These are phyloP conservation scores for Plectosphaerella plurivora DNA, from an alignment of 2,329 filamentous ascomycete genomes.

Conservation along the genomic window DNA sequence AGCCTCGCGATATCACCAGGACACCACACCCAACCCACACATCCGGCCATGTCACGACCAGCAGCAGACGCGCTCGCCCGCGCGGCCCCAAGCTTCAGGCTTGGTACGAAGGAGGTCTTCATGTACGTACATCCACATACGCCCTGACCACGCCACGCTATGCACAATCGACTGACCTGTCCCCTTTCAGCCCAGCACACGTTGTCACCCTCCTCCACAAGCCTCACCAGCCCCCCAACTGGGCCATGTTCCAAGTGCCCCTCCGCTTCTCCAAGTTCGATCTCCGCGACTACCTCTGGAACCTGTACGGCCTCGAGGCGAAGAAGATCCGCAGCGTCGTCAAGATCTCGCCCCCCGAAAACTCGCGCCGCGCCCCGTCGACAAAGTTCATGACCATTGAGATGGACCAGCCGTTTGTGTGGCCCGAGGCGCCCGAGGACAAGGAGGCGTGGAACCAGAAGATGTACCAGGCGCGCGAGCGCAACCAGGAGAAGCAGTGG, in stretches of 20 bases:
- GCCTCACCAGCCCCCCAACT: conserved; percentile 67
- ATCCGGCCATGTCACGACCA: conserved; percentile 32
- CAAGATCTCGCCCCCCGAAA: conserved; percentile 55
- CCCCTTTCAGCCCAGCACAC: conserved; percentile 65
- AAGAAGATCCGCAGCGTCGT: conserved; percentile 75
- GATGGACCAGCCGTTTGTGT: conserved; percentile 81
- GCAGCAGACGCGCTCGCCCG: conserved; percentile 29
- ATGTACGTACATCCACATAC: conserved; percentile 35
- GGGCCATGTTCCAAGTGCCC: conserved; percentile 87
- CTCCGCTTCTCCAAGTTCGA: conserved; percentile 95
- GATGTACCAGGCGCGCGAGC: conserved; percentile 48
- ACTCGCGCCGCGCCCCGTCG: conserved; percentile 59
- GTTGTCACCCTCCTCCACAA: conserved; percentile 73
- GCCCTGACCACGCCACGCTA: not conserved
- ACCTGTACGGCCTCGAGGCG: conserved; percentile 75
- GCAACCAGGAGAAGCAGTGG: conserved; percentile 38
- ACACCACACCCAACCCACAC: not conserved
- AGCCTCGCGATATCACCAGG: not conserved
- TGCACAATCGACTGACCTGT: not conserved
- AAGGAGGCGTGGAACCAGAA: conserved; percentile 60
- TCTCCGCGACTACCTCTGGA: conserved; percentile 87
- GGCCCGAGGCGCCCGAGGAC: conserved; percentile 67
- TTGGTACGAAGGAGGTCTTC: conserved; percentile 51
- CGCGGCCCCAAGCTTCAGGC: conserved; percentile 36
- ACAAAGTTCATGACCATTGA: conserved; percentile 95